Conservation (phyloP, 2,329 filamentous ascomycete species). For the Penicillium sp. region DNA sequence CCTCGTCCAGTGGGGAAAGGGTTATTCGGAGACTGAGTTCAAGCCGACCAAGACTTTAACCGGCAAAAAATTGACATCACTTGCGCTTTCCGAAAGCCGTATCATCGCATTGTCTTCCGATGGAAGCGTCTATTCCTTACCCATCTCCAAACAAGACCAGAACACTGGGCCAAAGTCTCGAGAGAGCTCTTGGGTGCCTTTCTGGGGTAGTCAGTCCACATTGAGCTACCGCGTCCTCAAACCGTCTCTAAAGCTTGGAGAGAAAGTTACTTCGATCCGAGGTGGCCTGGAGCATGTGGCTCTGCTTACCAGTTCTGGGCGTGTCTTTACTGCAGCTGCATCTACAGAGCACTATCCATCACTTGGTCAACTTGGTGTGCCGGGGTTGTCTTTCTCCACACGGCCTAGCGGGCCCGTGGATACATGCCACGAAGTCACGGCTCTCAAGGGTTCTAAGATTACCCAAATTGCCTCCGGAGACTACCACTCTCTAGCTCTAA, state of each 20-base stretch:
- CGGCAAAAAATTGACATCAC: slow-evolving; percentile 78
- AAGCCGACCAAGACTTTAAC: slow-evolving; percentile 72
- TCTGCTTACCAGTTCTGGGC: slow-evolving; percentile 80
- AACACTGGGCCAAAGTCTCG: slow-evolving; percentile 63
- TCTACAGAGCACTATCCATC: slow-evolving; percentile 77
- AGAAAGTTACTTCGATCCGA: slow-evolving; percentile 74
- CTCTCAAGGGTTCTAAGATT: slow-evolving; percentile 72
- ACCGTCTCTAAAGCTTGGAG: slow-evolving; percentile 69
- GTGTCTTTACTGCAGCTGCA: slow-evolving; percentile 86
- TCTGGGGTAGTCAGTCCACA: slow-evolving; percentile 64
- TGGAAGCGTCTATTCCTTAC: slow-evolving; percentile 83
- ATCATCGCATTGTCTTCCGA: slow-evolving; percentile 76
- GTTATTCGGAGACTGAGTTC: slow-evolving; percentile 67
- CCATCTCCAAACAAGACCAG: slow-evolving; percentile 75
- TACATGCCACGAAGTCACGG: slow-evolving; percentile 76
- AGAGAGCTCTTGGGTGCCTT: slow-evolving; percentile 73
- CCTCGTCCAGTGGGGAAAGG: slow-evolving; percentile 87
- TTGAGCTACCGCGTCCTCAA: slow-evolving; percentile 76
- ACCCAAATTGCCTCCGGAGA: slow-evolving; percentile 80
- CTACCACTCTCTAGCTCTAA: slow-evolving; percentile 79
- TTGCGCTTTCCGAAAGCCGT: slow-evolving; percentile 79
- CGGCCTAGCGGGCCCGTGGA: slow-evolving; percentile 80
- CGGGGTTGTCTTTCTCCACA: slow-evolving; percentile 78
- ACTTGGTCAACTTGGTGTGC: slow-evolving; percentile 84
- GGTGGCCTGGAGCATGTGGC: slow-evolving; percentile 85